Conservation (phyloP, 495 filamentous ascomycete species). For the Aspergillus haitiensis region DNA sequence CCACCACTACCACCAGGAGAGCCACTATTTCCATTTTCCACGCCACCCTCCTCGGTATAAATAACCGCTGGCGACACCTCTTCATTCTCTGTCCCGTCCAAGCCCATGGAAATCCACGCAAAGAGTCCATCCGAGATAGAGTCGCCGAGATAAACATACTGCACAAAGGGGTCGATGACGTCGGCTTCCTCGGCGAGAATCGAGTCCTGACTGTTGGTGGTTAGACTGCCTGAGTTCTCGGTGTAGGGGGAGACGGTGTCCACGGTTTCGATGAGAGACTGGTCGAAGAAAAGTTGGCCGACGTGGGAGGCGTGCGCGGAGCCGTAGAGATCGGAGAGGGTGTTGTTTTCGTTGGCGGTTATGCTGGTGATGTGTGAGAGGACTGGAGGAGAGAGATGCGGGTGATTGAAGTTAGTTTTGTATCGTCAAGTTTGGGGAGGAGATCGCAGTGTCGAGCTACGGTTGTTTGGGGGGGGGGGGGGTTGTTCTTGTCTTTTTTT, state of each 20-base stretch:
- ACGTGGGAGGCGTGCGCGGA: slow-evolving; percentile 47
- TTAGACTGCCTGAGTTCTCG: slow-evolving; percentile 53
- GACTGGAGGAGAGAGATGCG: slow-evolving; percentile 16
- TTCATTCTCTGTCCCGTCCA: slow-evolving; percentile 31
- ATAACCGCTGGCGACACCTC: slow-evolving; percentile 35
- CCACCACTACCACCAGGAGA: too few species aligned
- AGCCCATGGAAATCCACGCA: slow-evolving; percentile 39
- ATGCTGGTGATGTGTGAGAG: slow-evolving; percentile 39
- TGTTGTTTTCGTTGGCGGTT: slow-evolving; percentile 30
- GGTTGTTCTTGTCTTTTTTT: too few species aligned
- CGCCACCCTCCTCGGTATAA: slow-evolving; percentile 37
- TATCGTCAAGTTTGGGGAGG: not conserved
- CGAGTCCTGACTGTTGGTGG: slow-evolving; percentile 54
- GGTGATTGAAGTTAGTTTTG: too few species aligned
- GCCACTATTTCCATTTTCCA: slow-evolving; percentile 27
- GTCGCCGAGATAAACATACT: slow-evolving; percentile 56
- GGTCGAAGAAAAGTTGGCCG: slow-evolving; percentile 65
- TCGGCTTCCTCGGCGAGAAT: slow-evolving; percentile 51
- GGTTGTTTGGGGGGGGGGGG: too few species aligned
- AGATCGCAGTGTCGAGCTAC: too few species aligned
- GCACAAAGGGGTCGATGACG: slow-evolving; percentile 56
- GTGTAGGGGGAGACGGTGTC: slow-evolving; percentile 54
- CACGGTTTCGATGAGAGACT: slow-evolving; percentile 49
- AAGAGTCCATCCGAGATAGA: slow-evolving; percentile 37
- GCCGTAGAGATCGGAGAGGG: slow-evolving; percentile 36